Evolutionary conservation across 2,329 filamentous ascomycete species (phyloP).

Genomic region (Lachnellula occidentalis): DNA sequence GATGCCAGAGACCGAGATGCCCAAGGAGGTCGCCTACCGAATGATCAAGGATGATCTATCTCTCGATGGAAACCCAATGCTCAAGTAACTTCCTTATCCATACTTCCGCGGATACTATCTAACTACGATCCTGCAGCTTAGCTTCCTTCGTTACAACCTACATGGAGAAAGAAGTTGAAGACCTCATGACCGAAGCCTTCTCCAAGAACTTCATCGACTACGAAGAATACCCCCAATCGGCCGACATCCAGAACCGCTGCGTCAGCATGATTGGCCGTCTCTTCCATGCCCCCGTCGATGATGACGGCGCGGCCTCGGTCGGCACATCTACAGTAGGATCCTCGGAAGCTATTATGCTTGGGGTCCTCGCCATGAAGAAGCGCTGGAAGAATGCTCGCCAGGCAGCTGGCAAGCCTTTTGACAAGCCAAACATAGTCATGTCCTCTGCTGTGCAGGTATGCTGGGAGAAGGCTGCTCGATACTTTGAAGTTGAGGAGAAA

Average conservation of each 20-base stretch:
- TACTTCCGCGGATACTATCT: not conserved
- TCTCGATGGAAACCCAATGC: constrained; percentile 84
- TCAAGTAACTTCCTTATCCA: constrained; percentile 53
- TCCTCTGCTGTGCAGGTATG: constrained; percentile 93
- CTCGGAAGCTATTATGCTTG: constrained; percentile 83
- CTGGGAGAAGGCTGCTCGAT: constrained; percentile 88
- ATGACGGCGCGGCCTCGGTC: constrained; percentile 58
- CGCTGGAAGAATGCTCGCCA: constrained; percentile 84
- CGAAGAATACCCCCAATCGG: constrained; percentile 75
- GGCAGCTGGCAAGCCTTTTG: constrained; percentile 73
- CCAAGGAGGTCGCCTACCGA: constrained; percentile 84
- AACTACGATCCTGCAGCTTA: constrained; percentile 47
- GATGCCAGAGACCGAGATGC: constrained; percentile 91
- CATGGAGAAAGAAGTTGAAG: constrained; percentile 95
- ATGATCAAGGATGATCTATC: constrained; percentile 96
- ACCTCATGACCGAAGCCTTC: constrained; percentile 89
- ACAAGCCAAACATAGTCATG: constrained; percentile 90
- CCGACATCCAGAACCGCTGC: constrained; percentile 87
- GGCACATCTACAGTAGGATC: constrained; percentile 86
- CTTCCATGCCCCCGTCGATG: constrained; percentile 68
- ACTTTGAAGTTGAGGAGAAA: constrained; percentile 91
- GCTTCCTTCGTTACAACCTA: constrained; percentile 94
- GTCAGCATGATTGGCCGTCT: constrained; percentile 86
- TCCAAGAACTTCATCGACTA: constrained; percentile 95
- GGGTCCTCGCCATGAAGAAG: constrained; percentile 87